A percentile compares a stretch with the other conserved stretches of the same genome.
Conservation (phyloP, 2,329 filamentous ascomycete genomes). For the Parastagonospora avenae region DNA sequence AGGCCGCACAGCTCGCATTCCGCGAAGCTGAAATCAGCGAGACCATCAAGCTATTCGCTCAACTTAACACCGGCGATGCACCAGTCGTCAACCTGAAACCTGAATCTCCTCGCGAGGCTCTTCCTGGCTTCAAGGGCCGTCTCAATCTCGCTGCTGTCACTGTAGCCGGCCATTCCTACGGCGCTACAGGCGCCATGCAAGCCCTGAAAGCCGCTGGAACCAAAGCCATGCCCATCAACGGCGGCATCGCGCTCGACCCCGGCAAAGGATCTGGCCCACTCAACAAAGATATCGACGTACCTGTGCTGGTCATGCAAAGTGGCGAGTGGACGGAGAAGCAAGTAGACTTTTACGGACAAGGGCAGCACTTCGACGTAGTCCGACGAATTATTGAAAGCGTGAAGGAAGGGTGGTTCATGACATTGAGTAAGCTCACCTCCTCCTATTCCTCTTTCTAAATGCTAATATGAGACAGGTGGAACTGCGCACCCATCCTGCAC, state of each 20-base stretch:
- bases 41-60: constrained; percentile 49
- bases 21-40: constrained; percentile 54
- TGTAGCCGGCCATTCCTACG: constrained; percentile 69
- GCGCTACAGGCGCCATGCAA: constrained; percentile 67
- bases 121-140: constrained; percentile 57
- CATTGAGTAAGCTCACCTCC: constrained; percentile 33
- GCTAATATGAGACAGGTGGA: constrained; percentile 23
- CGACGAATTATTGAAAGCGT: constrained; percentile 59
- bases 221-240: constrained; percentile 55
- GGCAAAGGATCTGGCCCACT: constrained; percentile 68
- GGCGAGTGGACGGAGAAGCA: constrained; percentile 66
- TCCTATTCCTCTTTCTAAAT: background rate
- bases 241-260: constrained; percentile 67
- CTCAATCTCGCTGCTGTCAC: constrained; percentile 62
- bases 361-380: constrained; percentile 68
- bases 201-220: constrained; percentile 59
- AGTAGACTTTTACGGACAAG: constrained; percentile 64
- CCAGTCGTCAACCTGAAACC: constrained; percentile 50
- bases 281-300: constrained; percentile 63
- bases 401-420: constrained; percentile 55
- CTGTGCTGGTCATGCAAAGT: constrained; percentile 67
- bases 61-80: constrained; percentile 47
- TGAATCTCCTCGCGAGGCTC: constrained; percentile 54
- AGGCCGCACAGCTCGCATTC: constrained; percentile 51
- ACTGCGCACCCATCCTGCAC: constrained; percentile 67